Conservation (phyloP, 805 yeast genomes). For the Candida dendrica region DNA sequence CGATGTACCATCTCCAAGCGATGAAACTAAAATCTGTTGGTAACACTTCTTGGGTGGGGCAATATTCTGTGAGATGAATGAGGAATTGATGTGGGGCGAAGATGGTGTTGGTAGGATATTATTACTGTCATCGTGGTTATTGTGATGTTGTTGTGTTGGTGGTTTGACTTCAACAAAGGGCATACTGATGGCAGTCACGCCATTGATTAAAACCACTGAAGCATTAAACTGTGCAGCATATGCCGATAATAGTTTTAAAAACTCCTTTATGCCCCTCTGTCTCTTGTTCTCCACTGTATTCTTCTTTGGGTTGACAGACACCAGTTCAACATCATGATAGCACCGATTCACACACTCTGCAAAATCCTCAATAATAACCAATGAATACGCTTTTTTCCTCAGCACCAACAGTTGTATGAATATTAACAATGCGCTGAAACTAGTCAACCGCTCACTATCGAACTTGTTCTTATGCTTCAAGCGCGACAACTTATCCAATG, state of each 20-base stretch:
- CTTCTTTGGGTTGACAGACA: neutral
- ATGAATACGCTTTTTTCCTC: conserved; percentile 2
- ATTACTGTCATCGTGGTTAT: neutral
- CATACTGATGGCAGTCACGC: conserved; percentile 12
- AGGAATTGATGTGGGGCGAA: neutral
- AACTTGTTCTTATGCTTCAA: conserved; percentile 1
- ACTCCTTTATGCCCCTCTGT: conserved; percentile 6
- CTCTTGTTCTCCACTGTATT: conserved; percentile 2
- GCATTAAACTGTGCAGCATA: conserved; percentile 11
- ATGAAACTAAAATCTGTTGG: conserved; percentile 15
- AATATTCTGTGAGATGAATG: neutral
- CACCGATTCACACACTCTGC: conserved; percentile 9
- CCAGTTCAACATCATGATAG: conserved; percentile 6
- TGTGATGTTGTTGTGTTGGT: neutral
- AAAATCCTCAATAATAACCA: conserved; percentile 18
- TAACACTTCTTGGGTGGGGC: conserved; percentile 7
- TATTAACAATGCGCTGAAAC: conserved; percentile 6
- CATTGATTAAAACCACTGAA: conserved; percentile 10
- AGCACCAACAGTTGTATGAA: conserved; percentile 7
- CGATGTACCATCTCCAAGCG: conserved; percentile 14
- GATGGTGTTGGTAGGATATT: neutral
- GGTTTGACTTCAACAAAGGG: conserved; percentile 14
- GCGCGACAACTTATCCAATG: neutral
- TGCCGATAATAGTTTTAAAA: conserved; percentile 11
- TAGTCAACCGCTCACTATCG: conserved; percentile 3